Base-by-base conservation (phyloP, 2,329 filamentous ascomycete species). In the Penicillium olsonii region DNA sequence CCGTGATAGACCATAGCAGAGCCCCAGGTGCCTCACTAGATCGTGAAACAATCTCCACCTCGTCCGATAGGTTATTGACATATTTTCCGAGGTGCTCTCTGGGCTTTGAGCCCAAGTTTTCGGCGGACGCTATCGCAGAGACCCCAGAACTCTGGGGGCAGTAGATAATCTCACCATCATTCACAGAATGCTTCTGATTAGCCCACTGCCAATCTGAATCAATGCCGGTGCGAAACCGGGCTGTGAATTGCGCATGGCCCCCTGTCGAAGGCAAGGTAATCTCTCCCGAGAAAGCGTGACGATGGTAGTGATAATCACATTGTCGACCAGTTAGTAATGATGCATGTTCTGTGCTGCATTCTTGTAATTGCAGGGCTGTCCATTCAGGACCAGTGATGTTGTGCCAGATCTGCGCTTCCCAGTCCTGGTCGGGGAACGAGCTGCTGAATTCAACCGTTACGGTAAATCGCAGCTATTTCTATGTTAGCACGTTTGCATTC, bases 331-430 rank as follows among this genome's bases (percentile, higher is more conserved):
- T 66, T 11, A 68, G 55, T 4, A 71, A 61, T 3, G 69, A 62
- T 15, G 64, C 56, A 15, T 59, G 60, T 6, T 64, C 48, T 19
- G 56, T 48, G 4, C 54, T 46, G 4, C 65, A 66, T 26, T 67
- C 61, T 44, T 82, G 75, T 2, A 94, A 73, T 20, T 73, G 72
- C 15, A 82, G 74, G 18, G 86, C 80, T 5, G 64, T 73, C 81
- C 77, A 92, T 74, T 70, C 71, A 53, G 84, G 80, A 76, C 57
- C 77, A 29, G 67, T 75, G 43, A 81, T 80, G 59, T 87, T 84
- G 54, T 89, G 83, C 89, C 90, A 95, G 7, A 95, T 70, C 14
- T 82, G 82, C 26, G 90, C 81, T 59, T 94, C 81, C 86, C 88
- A 94, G 17, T 77, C 62, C 53, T 83, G 75, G 14, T 80, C 72